Evolutionary conservation across 163 green algal species (phyloP).

Genomic region (Volvox carteri): DNA sequence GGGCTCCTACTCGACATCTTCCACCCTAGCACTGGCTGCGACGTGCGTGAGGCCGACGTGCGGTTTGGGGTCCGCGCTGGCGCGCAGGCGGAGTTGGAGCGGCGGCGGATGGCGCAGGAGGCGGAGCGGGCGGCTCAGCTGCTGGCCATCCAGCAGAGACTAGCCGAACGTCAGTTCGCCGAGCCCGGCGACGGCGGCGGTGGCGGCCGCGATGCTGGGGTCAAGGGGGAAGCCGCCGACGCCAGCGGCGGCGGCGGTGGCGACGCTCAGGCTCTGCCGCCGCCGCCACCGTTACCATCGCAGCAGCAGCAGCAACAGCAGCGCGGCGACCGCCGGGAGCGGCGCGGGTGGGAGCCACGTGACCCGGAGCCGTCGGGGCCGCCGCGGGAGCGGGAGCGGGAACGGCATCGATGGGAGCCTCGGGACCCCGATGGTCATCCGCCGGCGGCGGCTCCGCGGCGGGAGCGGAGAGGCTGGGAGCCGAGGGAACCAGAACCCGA

Average conservation of each 20-base stretch:
- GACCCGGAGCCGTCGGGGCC: background rate
- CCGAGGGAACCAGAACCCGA: conserved; percentile 23
- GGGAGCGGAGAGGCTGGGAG: conserved; percentile 40
- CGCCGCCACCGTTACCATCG: background rate
- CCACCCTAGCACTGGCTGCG: conserved; percentile 3
- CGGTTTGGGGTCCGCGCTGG: background rate
- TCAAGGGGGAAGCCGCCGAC: background rate
- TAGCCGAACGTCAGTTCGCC: background rate
- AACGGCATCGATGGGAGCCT: conserved; percentile 41
- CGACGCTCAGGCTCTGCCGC: conserved; percentile 28
- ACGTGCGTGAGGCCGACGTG: background rate
- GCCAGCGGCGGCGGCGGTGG: background rate
- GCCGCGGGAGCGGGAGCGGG: background rate
- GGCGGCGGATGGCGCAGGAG: conserved; percentile 22
- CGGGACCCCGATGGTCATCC: conserved; percentile 4
- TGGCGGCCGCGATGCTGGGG: background rate
- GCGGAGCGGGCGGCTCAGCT: conserved; percentile 37
- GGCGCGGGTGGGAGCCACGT: conserved; percentile 42
- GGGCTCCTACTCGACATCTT: background rate
- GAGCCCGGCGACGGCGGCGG: background rate
- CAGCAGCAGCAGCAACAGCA: too few relatives aligned
- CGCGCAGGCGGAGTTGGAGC: conserved; percentile 49
- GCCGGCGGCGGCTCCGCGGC: background rate
- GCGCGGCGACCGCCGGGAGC: conserved; percentile 12
- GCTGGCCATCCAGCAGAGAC: conserved; percentile 36